phyloP scores from a whole-genome alignment of 2,329 filamentous ascomycete species.

The Penicillium sp. region DNA sequence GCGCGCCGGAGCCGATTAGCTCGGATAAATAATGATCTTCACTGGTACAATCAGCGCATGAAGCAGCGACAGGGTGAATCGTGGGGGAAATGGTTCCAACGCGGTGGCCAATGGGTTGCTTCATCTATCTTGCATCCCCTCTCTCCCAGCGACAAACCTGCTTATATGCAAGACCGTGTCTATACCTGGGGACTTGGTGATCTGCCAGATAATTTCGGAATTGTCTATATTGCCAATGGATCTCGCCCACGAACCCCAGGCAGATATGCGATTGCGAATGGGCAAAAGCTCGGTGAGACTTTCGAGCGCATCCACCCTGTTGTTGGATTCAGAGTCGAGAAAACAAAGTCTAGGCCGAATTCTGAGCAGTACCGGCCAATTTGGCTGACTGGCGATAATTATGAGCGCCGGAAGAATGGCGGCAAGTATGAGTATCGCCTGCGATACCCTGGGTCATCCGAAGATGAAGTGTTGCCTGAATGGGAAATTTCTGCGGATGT shows the following conservation, averaged over 20 bases:
- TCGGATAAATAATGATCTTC: background rate
- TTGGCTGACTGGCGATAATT: constrained; percentile 4
- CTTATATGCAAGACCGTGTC: background rate
- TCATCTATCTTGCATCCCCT: background rate
- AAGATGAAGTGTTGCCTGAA: constrained; percentile 11
- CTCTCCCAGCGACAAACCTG: background rate
- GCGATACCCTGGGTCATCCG: constrained; percentile 9
- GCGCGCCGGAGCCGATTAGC: background rate
- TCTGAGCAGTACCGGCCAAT: constrained; percentile 10
- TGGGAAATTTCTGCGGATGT: constrained; percentile 17
- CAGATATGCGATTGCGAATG: constrained; percentile 6
- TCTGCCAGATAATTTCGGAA: constrained; percentile 15
- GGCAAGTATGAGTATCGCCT: constrained; percentile 11
- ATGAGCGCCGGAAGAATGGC: constrained; percentile 11
- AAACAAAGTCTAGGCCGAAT: constrained; percentile 3
- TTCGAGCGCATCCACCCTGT: constrained; percentile 22
- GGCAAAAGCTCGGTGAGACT: constrained; percentile 12
- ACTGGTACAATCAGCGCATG: background rate
- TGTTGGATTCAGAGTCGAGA: constrained; percentile 13
- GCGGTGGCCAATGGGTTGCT: background rate
- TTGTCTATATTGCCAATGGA: constrained; percentile 19
- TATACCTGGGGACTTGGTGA: constrained; percentile 19
- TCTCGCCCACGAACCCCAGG: constrained; percentile 17
- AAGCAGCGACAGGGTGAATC: background rate
- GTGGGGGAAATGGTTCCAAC: background rate